These are phyloP conservation scores for Gentiana macrophylla DNA, from an alignment of 257 asterid genomes.

Conservation along the genomic window DNA sequence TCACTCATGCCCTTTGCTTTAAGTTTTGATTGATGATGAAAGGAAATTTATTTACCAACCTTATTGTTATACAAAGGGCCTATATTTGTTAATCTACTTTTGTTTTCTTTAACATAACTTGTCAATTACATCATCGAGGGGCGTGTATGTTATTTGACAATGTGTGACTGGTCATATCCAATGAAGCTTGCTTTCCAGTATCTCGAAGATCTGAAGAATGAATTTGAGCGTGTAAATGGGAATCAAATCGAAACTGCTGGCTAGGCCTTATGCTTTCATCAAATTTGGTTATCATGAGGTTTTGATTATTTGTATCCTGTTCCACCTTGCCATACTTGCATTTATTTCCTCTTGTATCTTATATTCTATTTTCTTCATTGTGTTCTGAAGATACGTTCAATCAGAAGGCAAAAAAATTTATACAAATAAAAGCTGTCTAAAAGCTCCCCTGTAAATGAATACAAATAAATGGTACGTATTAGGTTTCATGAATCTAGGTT, in stretches of 20 bases:
- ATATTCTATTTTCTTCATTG: conserved; percentile 3
- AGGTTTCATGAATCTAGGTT: too few relatives aligned
- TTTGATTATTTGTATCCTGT: conserved; percentile 7
- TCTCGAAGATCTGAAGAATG: conserved; percentile 92
- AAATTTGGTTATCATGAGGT: conserved; percentile 52
- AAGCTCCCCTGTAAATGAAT: too few relatives aligned
- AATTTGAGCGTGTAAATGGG: conserved; percentile 74
- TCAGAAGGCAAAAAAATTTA: conserved; percentile 69
- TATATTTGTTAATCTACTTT: background rate
- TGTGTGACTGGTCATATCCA: conserved; percentile 92
- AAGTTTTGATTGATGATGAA: background rate
- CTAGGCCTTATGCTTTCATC: conserved; percentile 92
- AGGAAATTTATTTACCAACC: background rate
- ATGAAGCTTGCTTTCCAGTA: conserved; percentile 89
- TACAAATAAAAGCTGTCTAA: too few relatives aligned
- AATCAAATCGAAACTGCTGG: conserved; percentile 90
- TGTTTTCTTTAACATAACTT: conserved; percentile 38
- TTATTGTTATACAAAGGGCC: background rate
- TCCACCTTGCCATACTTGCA: background rate
- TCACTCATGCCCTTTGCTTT: background rate
- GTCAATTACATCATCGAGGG: conserved; percentile 86
- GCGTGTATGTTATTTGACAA: conserved; percentile 76
- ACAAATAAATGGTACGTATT: too few relatives aligned
- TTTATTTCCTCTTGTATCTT: conserved; percentile 5
- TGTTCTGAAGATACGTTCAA: conserved; percentile 60